Evolutionary conservation across 2,329 filamentous ascomycete species (phyloP).

Genomic region (Tolypocladium endophyticum): DNA sequence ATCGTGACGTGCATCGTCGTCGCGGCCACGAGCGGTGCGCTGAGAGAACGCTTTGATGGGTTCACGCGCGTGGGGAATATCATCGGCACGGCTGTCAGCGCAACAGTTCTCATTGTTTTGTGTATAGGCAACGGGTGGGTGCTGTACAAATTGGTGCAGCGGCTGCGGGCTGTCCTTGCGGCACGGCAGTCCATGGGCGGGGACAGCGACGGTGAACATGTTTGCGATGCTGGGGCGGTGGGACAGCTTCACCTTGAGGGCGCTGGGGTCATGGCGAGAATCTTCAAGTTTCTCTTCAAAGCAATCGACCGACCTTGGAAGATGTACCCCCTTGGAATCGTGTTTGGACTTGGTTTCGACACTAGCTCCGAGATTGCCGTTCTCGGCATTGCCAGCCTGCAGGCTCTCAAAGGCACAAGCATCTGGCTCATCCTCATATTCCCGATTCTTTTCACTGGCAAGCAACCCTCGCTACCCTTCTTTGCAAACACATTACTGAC

Average conservation of each 20-base stretch:
- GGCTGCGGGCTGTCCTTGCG: slow-evolving; percentile 52
- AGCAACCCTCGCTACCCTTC: slow-evolving; percentile 7
- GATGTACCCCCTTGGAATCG: slow-evolving; percentile 82
- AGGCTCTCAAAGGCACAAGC: slow-evolving; percentile 74
- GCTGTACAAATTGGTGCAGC: slow-evolving; percentile 61
- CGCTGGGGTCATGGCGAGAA: slow-evolving; percentile 59
- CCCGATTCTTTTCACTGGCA: slow-evolving; percentile 76
- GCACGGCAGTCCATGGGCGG: slow-evolving; percentile 14
- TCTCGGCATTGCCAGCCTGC: slow-evolving; percentile 78
- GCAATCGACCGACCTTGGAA: slow-evolving; percentile 76
- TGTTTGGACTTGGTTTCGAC: slow-evolving; percentile 91
- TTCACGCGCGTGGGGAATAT: slow-evolving; percentile 79
- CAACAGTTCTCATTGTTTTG: slow-evolving; percentile 70
- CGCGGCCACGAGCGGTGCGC: slow-evolving; percentile 76
- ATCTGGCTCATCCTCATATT: slow-evolving; percentile 95
- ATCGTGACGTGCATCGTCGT: slow-evolving; percentile 84
- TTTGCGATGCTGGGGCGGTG: slow-evolving; percentile 17
- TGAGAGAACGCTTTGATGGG: slow-evolving; percentile 68
- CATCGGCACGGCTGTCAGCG: slow-evolving; percentile 79
- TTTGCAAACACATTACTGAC: background rate
- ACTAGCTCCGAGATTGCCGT: slow-evolving; percentile 91
- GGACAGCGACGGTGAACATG: slow-evolving; percentile 13
- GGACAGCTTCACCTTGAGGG: slow-evolving; percentile 61
- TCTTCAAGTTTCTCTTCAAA: slow-evolving; percentile 68
- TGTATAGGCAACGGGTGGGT: slow-evolving; percentile 82